phyloP scores from a whole-genome alignment of 2,329 filamentous ascomycete species.

The Stachybotrys chlorohalonatus region DNA sequence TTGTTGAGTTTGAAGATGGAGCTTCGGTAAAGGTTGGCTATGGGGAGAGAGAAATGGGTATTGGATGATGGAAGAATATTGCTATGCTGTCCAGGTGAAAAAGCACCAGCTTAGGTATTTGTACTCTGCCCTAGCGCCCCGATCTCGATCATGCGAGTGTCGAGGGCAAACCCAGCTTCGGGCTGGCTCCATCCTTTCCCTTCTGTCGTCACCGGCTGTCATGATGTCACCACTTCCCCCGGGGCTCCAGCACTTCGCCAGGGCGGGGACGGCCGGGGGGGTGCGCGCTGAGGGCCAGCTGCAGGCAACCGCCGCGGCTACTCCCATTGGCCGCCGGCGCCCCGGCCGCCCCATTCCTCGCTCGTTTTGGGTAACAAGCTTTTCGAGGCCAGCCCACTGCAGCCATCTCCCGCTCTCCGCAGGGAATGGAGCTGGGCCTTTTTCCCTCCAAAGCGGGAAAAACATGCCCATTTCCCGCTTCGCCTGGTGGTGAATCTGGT shows the following conservation, averaged over 20 bases:
- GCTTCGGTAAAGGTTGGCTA: conserved; percentile 1
- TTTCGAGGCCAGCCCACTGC: neutral
- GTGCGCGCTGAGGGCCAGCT: neutral
- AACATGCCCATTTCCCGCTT: no score
- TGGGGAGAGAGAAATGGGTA: neutral
- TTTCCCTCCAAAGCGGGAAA: no score
- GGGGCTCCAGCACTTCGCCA: neutral
- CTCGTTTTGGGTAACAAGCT: neutral
- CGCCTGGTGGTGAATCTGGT: no score
- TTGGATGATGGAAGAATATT: conserved; percentile 1
- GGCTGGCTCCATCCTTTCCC: neutral
- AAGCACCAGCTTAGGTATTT: conserved; percentile 3
- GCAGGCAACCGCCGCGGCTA: neutral
- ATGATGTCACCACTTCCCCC: conserved; percentile 31
- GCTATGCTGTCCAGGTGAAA: neutral
- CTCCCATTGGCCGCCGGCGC: neutral
- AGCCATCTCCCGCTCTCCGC: no score
- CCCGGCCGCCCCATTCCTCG: neutral
- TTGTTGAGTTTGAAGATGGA: conserved; percentile 2
- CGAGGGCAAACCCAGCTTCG: conserved; percentile 13
- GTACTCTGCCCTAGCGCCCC: conserved; percentile 5
- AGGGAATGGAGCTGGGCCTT: no score
- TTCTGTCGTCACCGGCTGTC: conserved; percentile 24
- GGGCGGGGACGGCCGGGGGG: neutral
- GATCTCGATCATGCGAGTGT: conserved; percentile 14